A percentile compares a stretch with the other conserved stretches of the same genome.
Conservation (phyloP, 352 stramenopile species). For the Paralagenidium karlingii region DNA sequence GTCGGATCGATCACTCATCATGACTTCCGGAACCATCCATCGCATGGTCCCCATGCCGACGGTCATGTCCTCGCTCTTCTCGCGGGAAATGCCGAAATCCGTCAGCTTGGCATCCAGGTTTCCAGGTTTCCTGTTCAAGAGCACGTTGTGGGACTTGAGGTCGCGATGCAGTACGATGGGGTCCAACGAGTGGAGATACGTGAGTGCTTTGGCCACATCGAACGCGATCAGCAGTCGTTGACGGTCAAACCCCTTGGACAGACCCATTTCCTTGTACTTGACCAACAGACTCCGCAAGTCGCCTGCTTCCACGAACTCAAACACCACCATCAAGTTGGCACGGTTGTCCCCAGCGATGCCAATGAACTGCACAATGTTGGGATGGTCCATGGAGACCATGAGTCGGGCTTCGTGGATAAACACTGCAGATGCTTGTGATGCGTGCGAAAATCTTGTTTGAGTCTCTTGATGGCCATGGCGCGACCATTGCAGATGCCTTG, state of each 20-base stretch:
- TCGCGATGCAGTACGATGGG: slow-evolving; percentile 54
- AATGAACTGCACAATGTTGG: slow-evolving; percentile 76
- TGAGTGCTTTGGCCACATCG: slow-evolving; percentile 47
- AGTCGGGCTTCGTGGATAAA: too few relatives aligned
- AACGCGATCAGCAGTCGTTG: slow-evolving; percentile 57
- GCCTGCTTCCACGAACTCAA: slow-evolving; percentile 46
- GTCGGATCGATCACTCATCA: slow-evolving; percentile 65
- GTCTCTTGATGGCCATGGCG: too few relatives aligned
- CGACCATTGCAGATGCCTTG: too few relatives aligned
- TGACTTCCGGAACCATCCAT: slow-evolving; percentile 71
- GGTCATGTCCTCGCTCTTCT: slow-evolving; percentile 60
- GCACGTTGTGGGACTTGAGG: slow-evolving; percentile 66
- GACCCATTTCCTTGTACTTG: slow-evolving; percentile 42
- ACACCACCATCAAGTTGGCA: too few relatives aligned
- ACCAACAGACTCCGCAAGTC: slow-evolving; percentile 54
- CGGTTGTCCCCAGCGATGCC: too few relatives aligned
- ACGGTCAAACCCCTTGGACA: slow-evolving; percentile 58
- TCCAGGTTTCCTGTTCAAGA: slow-evolving; percentile 63
- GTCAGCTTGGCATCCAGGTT: slow-evolving; percentile 56
- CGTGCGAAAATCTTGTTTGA: too few relatives aligned
- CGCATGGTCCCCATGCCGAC: slow-evolving; percentile 58
- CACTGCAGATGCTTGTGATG: too few relatives aligned
- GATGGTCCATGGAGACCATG: too few relatives aligned
- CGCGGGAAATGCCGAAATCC: slow-evolving; percentile 65
- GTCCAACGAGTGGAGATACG: slow-evolving; percentile 46